Percentiles rank a stretch among this genome's conserved stretches.
Conservation (phyloP, 164 flowering plant genomes). For the Berberis vulgaris region DNA sequence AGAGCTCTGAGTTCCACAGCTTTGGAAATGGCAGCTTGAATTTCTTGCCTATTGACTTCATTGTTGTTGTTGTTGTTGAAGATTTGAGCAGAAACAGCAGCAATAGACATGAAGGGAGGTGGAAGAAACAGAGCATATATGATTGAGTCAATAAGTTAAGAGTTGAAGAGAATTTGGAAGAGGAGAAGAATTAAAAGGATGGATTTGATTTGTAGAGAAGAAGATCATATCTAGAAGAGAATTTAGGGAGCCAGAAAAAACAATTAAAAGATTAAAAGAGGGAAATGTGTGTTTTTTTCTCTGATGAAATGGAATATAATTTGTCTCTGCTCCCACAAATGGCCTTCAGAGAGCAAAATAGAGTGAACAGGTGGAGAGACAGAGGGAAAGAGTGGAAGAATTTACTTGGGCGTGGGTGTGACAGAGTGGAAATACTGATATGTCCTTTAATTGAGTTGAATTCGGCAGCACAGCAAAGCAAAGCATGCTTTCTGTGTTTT, state of each 20-base stretch:
- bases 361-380: slow-evolving; percentile 11
- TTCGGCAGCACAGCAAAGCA: neutral
- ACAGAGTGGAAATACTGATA: slow-evolving; percentile 10
- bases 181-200: slow-evolving; percentile 7
- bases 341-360: neutral
- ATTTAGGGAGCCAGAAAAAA: slow-evolving; percentile 25
- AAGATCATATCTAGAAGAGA: slow-evolving; percentile 27
- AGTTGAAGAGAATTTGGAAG: slow-evolving; percentile 5
- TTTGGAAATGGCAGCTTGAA: slow-evolving; percentile 83
- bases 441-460: slow-evolving; percentile 5
- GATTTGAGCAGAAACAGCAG: slow-evolving; percentile 17
- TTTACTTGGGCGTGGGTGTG: slow-evolving; percentile 7
- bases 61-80: slow-evolving; percentile 19
- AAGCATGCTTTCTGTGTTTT: neutral
- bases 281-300: neutral
- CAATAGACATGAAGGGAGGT: slow-evolving; percentile 30
- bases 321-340: slow-evolving; percentile 4
- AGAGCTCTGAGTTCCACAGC: slow-evolving; percentile 90
- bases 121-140: slow-evolving; percentile 7
- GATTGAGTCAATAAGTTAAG: neutral
- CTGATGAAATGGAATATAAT: slow-evolving; percentile 6
- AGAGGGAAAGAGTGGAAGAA: slow-evolving; percentile 5
- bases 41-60: slow-evolving; percentile 49
- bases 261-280: neutral
- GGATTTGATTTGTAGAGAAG: slow-evolving; percentile 24